These are phyloP conservation scores for Colletotrichum lini DNA, from an alignment of 2,329 filamentous ascomycete species.

Conservation along the genomic window DNA sequence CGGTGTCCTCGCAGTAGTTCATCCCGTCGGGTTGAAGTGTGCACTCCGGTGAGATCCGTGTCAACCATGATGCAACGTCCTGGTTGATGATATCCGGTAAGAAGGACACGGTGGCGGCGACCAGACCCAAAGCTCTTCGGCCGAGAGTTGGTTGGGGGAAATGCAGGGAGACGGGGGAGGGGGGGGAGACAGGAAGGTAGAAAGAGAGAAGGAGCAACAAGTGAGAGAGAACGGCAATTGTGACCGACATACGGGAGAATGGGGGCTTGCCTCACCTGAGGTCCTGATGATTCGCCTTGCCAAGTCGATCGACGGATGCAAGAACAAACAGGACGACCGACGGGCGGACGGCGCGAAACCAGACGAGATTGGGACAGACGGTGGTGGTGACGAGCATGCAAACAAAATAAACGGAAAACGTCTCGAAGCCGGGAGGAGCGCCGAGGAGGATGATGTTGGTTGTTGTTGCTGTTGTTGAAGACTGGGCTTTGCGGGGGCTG, in stretches of 20 bases:
- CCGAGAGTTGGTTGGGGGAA: not conserved
- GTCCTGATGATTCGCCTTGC: slow-evolving; percentile 11
- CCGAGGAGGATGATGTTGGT: not conserved
- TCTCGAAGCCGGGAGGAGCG: slow-evolving; percentile 21
- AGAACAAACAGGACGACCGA: slow-evolving; percentile 8
- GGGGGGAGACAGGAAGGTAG: not conserved
- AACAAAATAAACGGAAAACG: not conserved
- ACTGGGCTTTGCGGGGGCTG: slow-evolving; percentile 1
- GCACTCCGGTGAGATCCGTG: not conserved
- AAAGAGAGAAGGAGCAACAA: not conserved
- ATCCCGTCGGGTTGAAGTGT: slow-evolving; percentile 19
- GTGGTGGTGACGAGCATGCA: not conserved
- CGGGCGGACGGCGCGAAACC: not conserved
- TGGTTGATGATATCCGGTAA: slow-evolving; percentile 3
- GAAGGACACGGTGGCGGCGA: not conserved
- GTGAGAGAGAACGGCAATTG: not conserved
- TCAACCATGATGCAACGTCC: slow-evolving; percentile 1
- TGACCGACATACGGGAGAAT: slow-evolving; percentile 25
- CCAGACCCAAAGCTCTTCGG: slow-evolving; percentile 7
- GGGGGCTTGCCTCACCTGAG: slow-evolving; percentile 25
- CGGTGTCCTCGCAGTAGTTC: not conserved
- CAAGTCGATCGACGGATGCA: slow-evolving; percentile 36
- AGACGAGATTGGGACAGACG: not conserved
- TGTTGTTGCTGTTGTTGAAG: not conserved
- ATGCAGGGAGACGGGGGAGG: slow-evolving; percentile 9